Percentiles rank a stretch among this genome's conserved stretches.
These are phyloP conservation scores for Malus domestica DNA, from an alignment of 306 rosid genomes.

Conservation along the genomic window DNA sequence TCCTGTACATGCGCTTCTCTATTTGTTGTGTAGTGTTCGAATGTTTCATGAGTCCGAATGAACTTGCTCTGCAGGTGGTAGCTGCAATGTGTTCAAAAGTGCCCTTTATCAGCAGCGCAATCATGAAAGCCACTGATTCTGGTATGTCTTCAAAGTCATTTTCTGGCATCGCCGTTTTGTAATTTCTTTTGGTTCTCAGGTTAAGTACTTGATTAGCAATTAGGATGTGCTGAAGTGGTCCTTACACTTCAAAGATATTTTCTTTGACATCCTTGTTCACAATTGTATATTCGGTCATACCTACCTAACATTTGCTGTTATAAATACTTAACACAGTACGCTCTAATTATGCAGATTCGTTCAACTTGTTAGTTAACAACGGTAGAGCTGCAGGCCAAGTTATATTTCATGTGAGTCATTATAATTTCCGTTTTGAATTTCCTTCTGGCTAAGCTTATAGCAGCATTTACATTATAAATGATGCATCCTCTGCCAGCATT, in stretches of 20 bases:
- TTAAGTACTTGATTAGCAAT: background rate
- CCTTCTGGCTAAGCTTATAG: background rate
- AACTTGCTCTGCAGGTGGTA: constrained; percentile 55
- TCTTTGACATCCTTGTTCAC: background rate
- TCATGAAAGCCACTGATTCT: constrained; percentile 74
- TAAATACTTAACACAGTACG: background rate
- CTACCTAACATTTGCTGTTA: background rate
- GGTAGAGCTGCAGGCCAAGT: constrained; percentile 96
- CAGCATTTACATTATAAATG: background rate
- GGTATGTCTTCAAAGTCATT: constrained; percentile 39
- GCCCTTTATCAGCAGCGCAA: constrained; percentile 83
- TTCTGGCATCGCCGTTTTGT: background rate
- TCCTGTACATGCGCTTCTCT: background rate
- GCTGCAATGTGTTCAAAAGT: constrained; percentile 99
- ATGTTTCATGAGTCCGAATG: constrained; percentile 7
- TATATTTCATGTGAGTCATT: constrained; percentile 77
- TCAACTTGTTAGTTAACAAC: constrained; percentile 82
- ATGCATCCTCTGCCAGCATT: background rate
- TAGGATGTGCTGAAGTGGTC: background rate
- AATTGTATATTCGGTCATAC: background rate
- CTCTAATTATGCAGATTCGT: constrained; percentile 62
- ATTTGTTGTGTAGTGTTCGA: background rate
- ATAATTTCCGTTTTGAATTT: background rate
- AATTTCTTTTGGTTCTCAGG: background rate
- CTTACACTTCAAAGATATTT: background rate